These are phyloP conservation scores for Ilyonectria sp. DNA, from an alignment of 2,329 filamentous ascomycete genomes.

Conservation along the genomic window DNA sequence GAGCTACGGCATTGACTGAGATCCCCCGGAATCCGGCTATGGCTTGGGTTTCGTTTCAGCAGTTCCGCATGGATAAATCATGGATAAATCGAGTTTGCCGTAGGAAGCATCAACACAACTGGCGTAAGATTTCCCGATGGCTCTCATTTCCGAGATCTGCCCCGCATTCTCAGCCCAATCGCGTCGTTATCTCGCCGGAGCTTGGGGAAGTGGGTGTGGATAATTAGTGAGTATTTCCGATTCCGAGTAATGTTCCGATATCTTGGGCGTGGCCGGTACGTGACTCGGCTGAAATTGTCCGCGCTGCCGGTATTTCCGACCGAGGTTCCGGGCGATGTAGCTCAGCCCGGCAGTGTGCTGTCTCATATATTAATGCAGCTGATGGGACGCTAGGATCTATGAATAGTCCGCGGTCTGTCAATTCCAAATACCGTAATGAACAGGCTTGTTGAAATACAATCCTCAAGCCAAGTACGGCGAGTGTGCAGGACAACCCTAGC, in stretches of 20 bases:
- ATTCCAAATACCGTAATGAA: too few relatives aligned
- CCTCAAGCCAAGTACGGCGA: too few relatives aligned
- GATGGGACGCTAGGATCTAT: too few relatives aligned
- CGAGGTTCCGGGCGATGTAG: not conserved
- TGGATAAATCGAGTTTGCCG: not conserved
- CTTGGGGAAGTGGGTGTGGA: not conserved
- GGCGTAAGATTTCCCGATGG: constrained; percentile 1
- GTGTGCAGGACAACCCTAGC: too few relatives aligned
- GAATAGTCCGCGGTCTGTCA: too few relatives aligned
- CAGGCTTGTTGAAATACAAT: too few relatives aligned
- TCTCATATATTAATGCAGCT: too few relatives aligned
- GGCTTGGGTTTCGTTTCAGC: not conserved
- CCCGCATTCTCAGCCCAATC: constrained; percentile 13
- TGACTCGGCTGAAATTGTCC: not conserved
- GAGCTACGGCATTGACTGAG: not conserved
- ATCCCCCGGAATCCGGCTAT: constrained; percentile 14
- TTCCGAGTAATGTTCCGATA: not conserved
- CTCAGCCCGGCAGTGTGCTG: too few relatives aligned
- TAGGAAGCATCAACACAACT: not conserved
- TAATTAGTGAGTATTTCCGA: constrained; percentile 8
- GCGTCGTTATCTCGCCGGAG: constrained; percentile 5
- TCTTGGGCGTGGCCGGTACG: not conserved
- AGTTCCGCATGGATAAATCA: not conserved
- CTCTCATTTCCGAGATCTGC: constrained; percentile 12
- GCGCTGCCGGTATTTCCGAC: not conserved